phyloP scores from a whole-genome alignment of 345 rosid genomes.

The Angophora floribunda region DNA sequence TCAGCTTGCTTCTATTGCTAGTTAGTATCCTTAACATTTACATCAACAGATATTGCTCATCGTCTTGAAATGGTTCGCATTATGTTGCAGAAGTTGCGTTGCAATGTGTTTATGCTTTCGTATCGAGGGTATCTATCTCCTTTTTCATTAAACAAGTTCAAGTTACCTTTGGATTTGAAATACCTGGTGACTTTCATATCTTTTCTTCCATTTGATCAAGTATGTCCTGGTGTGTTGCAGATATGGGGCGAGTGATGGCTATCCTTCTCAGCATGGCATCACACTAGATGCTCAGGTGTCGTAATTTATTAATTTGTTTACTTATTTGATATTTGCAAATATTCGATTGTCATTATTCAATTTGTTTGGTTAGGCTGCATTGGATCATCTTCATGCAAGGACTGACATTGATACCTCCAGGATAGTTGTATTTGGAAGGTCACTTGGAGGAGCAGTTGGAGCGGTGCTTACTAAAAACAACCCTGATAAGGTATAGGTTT shows the following conservation, averaged over 20 bases:
- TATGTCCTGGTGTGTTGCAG: conserved; percentile 23
- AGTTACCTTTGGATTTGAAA: not conserved
- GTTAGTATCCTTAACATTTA: conserved; percentile 36
- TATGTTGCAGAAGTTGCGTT: conserved; percentile 80
- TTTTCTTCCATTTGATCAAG: not conserved
- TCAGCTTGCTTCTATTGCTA: not conserved
- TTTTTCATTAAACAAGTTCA: not conserved
- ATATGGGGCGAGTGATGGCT: conserved; percentile 95
- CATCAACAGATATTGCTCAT: conserved; percentile 80
- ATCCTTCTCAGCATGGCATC: conserved; percentile 93
- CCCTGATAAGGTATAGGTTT: conserved; percentile 65
- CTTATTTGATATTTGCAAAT: not conserved
- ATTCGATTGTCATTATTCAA: conserved; percentile 4
- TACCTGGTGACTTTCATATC: not conserved
- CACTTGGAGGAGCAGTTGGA: conserved; percentile 99
- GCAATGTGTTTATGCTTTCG: conserved; percentile 98
- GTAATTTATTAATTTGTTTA: not conserved
- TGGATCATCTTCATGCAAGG: conserved; percentile 88
- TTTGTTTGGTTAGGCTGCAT: conserved; percentile 60
- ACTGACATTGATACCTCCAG: conserved; percentile 88
- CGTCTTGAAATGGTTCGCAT: conserved; percentile 92
- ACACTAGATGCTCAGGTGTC: conserved; percentile 85
- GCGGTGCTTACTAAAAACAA: conserved; percentile 80
- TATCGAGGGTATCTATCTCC: conserved; percentile 70
- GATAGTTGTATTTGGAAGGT: conserved; percentile 91